phyloP scores from a whole-genome alignment of 2,329 filamentous ascomycete genomes.

The Rhynchosporium graminicola region DNA sequence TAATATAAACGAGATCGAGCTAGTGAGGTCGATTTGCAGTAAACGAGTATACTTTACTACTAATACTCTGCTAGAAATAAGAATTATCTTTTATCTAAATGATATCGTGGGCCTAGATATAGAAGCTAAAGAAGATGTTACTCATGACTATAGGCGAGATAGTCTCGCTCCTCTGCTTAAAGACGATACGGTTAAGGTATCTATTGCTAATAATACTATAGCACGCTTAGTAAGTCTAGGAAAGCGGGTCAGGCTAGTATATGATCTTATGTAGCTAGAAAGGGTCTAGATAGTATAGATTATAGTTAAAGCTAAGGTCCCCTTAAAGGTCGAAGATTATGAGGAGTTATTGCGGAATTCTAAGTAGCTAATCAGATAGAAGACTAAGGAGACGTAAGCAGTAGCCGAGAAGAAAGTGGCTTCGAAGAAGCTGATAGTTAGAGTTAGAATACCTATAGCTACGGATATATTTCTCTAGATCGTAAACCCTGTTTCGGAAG shows the following conservation, averaged over 20 bases:
- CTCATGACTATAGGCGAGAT: constrained; percentile 47
- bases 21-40: constrained; percentile 68
- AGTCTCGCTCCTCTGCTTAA: constrained; percentile 59
- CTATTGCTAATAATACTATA: constrained; percentile 31
- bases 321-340: neutral
- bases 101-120: constrained; percentile 80
- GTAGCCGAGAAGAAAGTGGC: neutral
- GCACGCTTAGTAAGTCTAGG: constrained; percentile 30
- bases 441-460: too few relatives aligned
- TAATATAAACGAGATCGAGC: constrained; percentile 49
- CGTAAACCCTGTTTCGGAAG: too few relatives aligned
- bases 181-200: constrained; percentile 59
- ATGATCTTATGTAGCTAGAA: neutral
- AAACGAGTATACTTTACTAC: constrained; percentile 71
- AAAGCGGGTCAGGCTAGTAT: constrained; percentile 3
- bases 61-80: constrained; percentile 74
- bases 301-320: neutral
- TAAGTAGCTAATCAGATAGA: neutral
- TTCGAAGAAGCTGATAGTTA: neutral
- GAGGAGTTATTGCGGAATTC: constrained; percentile 2
- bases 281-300: neutral
- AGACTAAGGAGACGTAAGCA: neutral
- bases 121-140: constrained; percentile 64
- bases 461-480: too few relatives aligned
- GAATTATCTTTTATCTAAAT: constrained; percentile 74